Evolutionary conservation across 768 basidiomycete species (phyloP), one percentile per base, ranked within the genome.

Genomic region (Russula lepida): DNA sequence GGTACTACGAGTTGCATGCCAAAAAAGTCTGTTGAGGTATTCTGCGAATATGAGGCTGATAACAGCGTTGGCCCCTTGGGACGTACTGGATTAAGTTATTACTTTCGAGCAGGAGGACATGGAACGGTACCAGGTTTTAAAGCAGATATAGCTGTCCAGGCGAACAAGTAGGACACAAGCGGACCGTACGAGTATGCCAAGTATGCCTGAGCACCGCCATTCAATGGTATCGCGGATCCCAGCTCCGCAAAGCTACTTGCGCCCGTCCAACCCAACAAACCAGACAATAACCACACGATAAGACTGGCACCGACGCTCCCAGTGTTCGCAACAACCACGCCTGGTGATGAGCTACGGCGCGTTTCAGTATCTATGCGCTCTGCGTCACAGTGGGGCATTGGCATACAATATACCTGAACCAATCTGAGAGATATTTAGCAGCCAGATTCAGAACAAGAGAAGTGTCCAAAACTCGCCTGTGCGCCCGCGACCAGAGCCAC

Each of bases 221-320:
- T 78, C 58, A 90, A 74, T 17, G 92, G 92, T 70, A 95, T 91
- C 41, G 89, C 88, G 46, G 86, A 86, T 54, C 95, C 95, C 60
- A 97, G 77, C 72, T 97, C 93, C 9, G 92, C 92, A 70, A 86
- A 97, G 70, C 90, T 93, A 71, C 90, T 93, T 28, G 92, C 93
- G 21, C 95, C 95, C 3, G 95, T 97, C 95, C 95, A 98, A 6
- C 83, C 91, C 11, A 98, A 76, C 25, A 95, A 56, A 6, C 94
- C 95, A 57, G 90, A 86, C 3, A 79, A 75, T 6, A 90, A 64
- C 95, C 95, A 98, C 4, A 97, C 89, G 19, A 79, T 37, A 15
- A 98, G 73, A 75, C 93, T 93, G 12, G 93, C 89, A 12, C 95
- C 95, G 0, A 94, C 89, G 66, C 89, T 92, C 39, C 92, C 80